These are phyloP conservation scores for Candida ipomoeae DNA, from an alignment of 805 yeast genomes.

Conservation along the genomic window DNA sequence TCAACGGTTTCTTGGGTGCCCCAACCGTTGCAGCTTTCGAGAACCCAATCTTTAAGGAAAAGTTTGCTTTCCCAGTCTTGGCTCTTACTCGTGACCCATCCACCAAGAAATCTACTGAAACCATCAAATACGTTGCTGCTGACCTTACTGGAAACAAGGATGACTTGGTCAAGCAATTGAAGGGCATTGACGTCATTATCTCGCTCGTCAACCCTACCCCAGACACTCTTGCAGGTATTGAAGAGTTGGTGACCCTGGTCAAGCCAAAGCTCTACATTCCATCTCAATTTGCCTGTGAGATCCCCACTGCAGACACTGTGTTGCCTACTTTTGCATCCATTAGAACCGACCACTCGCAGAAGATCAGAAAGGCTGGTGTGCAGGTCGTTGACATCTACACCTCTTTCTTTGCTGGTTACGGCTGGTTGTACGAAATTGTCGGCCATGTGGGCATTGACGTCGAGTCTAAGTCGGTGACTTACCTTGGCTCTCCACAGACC, in stretches of 20 bases:
- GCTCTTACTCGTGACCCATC: slow-evolving; percentile 25
- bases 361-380: slow-evolving; percentile 40
- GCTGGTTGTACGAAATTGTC: slow-evolving; percentile 11
- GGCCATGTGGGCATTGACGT: slow-evolving; percentile 36
- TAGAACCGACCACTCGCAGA: slow-evolving; percentile 35
- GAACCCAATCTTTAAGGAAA: slow-evolving; percentile 38
- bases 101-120: slow-evolving; percentile 32
- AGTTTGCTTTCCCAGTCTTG: slow-evolving; percentile 45
- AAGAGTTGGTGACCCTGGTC: slow-evolving; percentile 34
- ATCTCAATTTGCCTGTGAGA: slow-evolving; percentile 55
- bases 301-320: slow-evolving; percentile 21
- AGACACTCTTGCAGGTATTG: slow-evolving; percentile 28
- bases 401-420: slow-evolving; percentile 35
- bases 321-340: slow-evolving; percentile 32
- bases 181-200: slow-evolving; percentile 49
- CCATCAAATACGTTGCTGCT: slow-evolving; percentile 37
- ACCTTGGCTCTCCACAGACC: slow-evolving; percentile 37
- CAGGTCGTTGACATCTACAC: slow-evolving; percentile 45
- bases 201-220: slow-evolving; percentile 37
- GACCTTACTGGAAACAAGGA: slow-evolving; percentile 23
- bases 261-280: slow-evolving; percentile 30
- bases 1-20: slow-evolving; percentile 49
- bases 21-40: slow-evolving; percentile 44
- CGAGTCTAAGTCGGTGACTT: slow-evolving; percentile 30
- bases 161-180: slow-evolving; percentile 29